phyloP scores from a whole-genome alignment of 163 green algal genomes.

The Smithsoniella earleae region DNA sequence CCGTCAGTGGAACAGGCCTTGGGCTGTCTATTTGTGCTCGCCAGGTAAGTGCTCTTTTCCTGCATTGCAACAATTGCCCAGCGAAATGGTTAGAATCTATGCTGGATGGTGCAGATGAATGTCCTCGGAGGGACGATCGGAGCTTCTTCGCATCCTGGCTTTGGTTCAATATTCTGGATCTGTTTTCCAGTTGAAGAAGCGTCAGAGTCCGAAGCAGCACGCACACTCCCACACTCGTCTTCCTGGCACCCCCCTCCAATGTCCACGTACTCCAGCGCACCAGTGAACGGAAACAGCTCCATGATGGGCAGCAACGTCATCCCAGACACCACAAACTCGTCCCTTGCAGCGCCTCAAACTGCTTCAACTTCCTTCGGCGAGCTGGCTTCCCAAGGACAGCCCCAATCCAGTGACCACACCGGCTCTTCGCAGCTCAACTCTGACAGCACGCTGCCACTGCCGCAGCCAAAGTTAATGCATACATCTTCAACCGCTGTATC shows the following conservation, averaged over 20 bases:
- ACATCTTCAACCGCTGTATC: too few species aligned
- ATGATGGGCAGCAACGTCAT: too few species aligned
- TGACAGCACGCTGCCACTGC: too few species aligned
- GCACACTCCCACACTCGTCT: not conserved
- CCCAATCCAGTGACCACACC: too few species aligned
- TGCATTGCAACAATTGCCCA: not conserved
- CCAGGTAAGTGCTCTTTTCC: conserved; percentile 44
- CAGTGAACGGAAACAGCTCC: too few species aligned
- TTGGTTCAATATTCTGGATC: conserved; percentile 72
- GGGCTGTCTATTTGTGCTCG: conserved; percentile 73
- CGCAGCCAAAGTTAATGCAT: too few species aligned
- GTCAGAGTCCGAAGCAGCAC: not conserved
- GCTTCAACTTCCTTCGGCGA: too few species aligned
- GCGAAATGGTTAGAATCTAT: not conserved
- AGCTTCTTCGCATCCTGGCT: conserved; percentile 47
- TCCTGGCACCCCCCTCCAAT: conserved; percentile 30
- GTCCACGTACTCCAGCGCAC: too few species aligned
- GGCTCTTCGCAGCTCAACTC: too few species aligned
- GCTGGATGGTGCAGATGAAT: conserved; percentile 39
- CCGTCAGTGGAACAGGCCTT: conserved; percentile 60
- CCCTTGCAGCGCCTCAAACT: too few species aligned
- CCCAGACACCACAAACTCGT: too few species aligned
- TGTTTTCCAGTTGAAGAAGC: conserved; percentile 49
- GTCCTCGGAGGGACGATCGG: conserved; percentile 70
- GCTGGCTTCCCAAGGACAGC: too few species aligned